Conservation (phyloP, 2,329 filamentous ascomycete genomes). For the Diaporthe citriasiana region DNA sequence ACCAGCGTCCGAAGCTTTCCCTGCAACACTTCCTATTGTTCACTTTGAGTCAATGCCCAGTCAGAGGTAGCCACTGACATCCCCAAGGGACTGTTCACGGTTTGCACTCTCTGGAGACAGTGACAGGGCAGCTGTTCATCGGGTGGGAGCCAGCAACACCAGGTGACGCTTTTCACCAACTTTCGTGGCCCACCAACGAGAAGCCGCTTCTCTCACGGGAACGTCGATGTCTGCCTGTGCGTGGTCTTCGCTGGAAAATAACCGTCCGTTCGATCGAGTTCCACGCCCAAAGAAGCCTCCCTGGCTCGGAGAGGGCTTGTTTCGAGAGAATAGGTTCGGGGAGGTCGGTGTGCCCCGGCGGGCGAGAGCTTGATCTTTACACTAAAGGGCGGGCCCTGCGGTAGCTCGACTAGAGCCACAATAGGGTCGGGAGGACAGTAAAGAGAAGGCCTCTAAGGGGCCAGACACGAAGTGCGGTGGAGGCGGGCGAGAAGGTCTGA, state of each 20-base stretch:
- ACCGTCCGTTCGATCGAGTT: not conserved
- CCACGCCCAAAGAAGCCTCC: not conserved
- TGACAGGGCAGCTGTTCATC: constrained; percentile 18
- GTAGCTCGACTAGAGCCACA: constrained; percentile 33
- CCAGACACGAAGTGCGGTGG: constrained; percentile 5
- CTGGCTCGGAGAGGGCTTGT: not conserved
- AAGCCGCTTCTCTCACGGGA: not conserved
- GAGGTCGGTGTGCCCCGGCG: constrained; percentile 7
- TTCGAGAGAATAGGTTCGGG: constrained; percentile 5
- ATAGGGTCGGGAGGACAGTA: constrained; percentile 2
- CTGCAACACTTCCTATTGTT: constrained; percentile 34
- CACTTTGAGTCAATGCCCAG: constrained; percentile 39
- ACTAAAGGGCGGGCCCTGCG: constrained; percentile 9
- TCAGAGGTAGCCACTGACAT: constrained; percentile 23
- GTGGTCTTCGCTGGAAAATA: not conserved
- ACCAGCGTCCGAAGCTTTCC: not conserved
- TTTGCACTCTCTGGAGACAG: constrained; percentile 20
- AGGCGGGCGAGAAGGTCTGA: not conserved
- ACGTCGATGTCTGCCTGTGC: not conserved
- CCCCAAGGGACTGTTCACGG: constrained; percentile 21
- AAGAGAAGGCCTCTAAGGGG: not conserved
- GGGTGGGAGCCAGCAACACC: constrained; percentile 12
- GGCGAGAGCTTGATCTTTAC: constrained; percentile 11
- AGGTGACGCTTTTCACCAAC: not conserved
- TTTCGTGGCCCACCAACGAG: constrained; percentile 18